Evolutionary conservation across 257 asterid genomes (phyloP).

Genomic region (Sherardia arvensis): DNA sequence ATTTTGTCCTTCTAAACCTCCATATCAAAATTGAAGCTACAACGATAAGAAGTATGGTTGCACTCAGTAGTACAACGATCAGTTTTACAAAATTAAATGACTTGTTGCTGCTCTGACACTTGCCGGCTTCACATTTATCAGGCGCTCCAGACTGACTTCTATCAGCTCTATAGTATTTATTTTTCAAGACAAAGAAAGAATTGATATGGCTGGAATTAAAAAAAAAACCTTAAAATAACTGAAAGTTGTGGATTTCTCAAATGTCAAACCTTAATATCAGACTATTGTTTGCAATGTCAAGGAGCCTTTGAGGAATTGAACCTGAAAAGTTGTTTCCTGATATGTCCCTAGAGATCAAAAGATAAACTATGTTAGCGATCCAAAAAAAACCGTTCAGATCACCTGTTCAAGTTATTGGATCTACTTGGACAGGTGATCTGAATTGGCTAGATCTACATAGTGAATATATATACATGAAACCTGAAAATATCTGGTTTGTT

Average conservation of each 20-base stretch:
- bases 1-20: slow-evolving; percentile 2
- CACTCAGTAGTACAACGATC: slow-evolving; percentile 9
- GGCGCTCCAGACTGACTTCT: neutral
- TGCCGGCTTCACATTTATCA: slow-evolving; percentile 2
- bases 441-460: neutral
- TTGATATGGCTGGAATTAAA: too few relatives aligned
- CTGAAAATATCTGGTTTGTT: too few relatives aligned
- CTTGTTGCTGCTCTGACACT: slow-evolving; percentile 3
- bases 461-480: too few relatives aligned
- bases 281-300: slow-evolving; percentile 14
- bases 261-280: slow-evolving; percentile 21
- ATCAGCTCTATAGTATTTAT: neutral
- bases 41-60: slow-evolving; percentile 6
- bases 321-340: slow-evolving; percentile 30
- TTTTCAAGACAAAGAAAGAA: too few relatives aligned
- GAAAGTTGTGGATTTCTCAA: too few relatives aligned
- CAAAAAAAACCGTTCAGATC: too few relatives aligned
- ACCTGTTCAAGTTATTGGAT: too few relatives aligned
- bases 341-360: slow-evolving; percentile 18
- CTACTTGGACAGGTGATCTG: slow-evolving; percentile 3
- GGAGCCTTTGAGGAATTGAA: slow-evolving; percentile 23
- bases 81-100: slow-evolving; percentile 11
- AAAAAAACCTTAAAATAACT: too few relatives aligned
- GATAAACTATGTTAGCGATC: too few relatives aligned
- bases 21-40: neutral